A percentile compares a stretch with the other conserved stretches of the same genome.
Evolutionary conservation across 2,329 filamentous ascomycete species (phyloP).

Genomic region (Penicillium psychrosexuale): DNA sequence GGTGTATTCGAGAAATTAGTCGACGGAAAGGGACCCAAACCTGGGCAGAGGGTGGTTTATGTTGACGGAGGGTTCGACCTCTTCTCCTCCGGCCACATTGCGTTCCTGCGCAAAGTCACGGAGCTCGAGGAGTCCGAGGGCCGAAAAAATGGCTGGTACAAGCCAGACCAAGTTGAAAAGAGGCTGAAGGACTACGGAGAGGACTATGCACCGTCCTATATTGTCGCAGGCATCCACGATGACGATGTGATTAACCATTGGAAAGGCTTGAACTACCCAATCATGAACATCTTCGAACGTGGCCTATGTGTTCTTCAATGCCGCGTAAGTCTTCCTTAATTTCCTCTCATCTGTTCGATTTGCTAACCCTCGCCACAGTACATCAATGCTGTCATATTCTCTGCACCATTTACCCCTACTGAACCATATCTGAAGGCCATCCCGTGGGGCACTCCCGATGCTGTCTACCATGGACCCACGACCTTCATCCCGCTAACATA

Average conservation of each 20-base stretch:
- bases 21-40: conserved; percentile 65
- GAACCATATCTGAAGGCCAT: conserved; percentile 70
- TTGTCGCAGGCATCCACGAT: conserved; percentile 92
- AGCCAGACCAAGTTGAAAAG: conserved; percentile 60
- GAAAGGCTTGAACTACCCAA: conserved; percentile 97
- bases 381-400: conserved; percentile 82
- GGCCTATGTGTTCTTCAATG: conserved; percentile 94
- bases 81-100: conserved; percentile 95
- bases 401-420: conserved; percentile 83
- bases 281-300: conserved; percentile 98
- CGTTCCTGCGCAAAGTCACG: conserved; percentile 79
- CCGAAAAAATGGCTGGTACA: conserved; percentile 69
- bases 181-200: conserved; percentile 61
- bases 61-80: conserved; percentile 96
- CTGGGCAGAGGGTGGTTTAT: conserved; percentile 83
- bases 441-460: conserved; percentile 70
- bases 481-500: conserved; percentile 77
- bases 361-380: conserved; percentile 55
- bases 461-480: conserved; percentile 95
- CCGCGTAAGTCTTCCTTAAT: conserved; percentile 56
- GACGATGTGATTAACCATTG: conserved; percentile 93
- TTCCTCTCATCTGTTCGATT: background rate
- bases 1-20: conserved; percentile 68
- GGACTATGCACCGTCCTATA: conserved; percentile 77
- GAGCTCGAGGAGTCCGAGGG: conserved; percentile 69